phyloP scores from a whole-genome alignment of 140 eudicot species.

The Cichorium intybus region DNA sequence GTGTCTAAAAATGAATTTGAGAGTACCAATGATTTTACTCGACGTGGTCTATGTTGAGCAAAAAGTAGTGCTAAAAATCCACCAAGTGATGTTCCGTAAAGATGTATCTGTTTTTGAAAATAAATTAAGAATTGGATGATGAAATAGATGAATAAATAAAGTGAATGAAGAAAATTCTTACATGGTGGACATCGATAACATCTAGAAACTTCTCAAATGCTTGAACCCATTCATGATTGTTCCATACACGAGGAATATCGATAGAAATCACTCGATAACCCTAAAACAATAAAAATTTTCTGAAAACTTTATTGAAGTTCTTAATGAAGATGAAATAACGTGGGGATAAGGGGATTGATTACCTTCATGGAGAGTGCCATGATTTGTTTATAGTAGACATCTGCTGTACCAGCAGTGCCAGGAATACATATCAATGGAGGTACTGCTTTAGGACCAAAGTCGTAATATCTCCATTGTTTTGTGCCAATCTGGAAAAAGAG shows the following conservation, averaged over 20 bases:
- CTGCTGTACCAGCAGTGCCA: slow-evolving; percentile 97
- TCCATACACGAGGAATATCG: slow-evolving; percentile 98
- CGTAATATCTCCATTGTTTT: slow-evolving; percentile 98
- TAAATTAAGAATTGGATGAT: neutral
- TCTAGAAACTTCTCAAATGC: slow-evolving; percentile 96
- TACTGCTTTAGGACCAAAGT: slow-evolving; percentile 90
- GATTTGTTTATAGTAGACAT: slow-evolving; percentile 94
- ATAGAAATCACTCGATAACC: slow-evolving; percentile 95
- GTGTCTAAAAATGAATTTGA: slow-evolving; percentile 93
- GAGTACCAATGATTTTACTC: slow-evolving; percentile 87
- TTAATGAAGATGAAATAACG: too few species aligned
- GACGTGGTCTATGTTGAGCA: slow-evolving; percentile 94
- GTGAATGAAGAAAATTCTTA: slow-evolving; percentile 42
- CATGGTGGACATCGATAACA: slow-evolving; percentile 91
- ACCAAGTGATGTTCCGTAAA: slow-evolving; percentile 94
- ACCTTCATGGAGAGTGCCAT: slow-evolving; percentile 96
- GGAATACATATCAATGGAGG: slow-evolving; percentile 95
- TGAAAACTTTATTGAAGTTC: neutral
- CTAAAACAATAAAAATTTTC: slow-evolving; percentile 35
- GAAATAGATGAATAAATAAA: neutral
- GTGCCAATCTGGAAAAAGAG: slow-evolving; percentile 58
- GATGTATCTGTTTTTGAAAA: slow-evolving; percentile 78
- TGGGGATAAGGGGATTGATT: too few species aligned
- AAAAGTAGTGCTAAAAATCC: slow-evolving; percentile 96
- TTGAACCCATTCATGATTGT: slow-evolving; percentile 93